Percentiles rank a stretch among this genome's conserved stretches.
These are phyloP conservation scores for Exsudoporus frostii DNA, from an alignment of 768 basidiomycete genomes.

Conservation along the genomic window DNA sequence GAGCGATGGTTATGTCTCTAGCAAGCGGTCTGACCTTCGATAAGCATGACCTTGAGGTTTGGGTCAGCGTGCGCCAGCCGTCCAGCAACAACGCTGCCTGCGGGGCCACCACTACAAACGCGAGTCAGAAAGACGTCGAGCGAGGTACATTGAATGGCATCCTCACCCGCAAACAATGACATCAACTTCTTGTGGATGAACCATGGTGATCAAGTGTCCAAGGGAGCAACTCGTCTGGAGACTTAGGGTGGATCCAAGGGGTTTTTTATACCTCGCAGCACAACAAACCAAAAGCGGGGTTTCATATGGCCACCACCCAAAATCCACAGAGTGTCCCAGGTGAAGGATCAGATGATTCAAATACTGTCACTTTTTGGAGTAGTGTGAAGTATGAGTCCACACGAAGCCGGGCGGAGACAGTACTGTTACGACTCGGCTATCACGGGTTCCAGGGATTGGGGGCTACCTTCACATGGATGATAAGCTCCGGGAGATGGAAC, in stretches of 20 bases:
- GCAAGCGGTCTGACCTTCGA: constrained; percentile 47
- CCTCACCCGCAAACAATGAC: constrained; percentile 59
- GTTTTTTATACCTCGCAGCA: constrained; percentile 13
- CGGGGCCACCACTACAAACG: constrained; percentile 52
- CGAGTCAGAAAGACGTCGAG: constrained; percentile 5
- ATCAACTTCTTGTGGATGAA: constrained; percentile 69
- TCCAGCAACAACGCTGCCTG: constrained; percentile 66
- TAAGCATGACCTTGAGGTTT: constrained; percentile 70
- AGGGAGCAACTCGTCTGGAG: neutral
- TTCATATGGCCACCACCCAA: neutral
- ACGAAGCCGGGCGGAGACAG: neutral
- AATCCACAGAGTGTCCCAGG: neutral
- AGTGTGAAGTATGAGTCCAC: neutral
- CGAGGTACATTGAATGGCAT: neutral
- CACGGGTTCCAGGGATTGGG: neutral
- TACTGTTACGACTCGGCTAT: neutral
- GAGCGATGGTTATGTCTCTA: neutral
- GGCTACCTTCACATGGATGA: constrained; percentile 4
- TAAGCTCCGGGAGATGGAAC: neutral
- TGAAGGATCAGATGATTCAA: constrained; percentile 16
- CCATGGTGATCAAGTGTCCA: constrained; percentile 25
- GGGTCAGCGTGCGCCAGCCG: constrained; percentile 70
- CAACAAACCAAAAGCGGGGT: constrained; percentile 2
- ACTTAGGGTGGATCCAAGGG: neutral
- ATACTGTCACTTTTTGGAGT: neutral